Percentiles rank a stretch among this genome's conserved stretches.
Conservation (phyloP, 179 eudicot genomes). For the Pouteria campechiana region DNA sequence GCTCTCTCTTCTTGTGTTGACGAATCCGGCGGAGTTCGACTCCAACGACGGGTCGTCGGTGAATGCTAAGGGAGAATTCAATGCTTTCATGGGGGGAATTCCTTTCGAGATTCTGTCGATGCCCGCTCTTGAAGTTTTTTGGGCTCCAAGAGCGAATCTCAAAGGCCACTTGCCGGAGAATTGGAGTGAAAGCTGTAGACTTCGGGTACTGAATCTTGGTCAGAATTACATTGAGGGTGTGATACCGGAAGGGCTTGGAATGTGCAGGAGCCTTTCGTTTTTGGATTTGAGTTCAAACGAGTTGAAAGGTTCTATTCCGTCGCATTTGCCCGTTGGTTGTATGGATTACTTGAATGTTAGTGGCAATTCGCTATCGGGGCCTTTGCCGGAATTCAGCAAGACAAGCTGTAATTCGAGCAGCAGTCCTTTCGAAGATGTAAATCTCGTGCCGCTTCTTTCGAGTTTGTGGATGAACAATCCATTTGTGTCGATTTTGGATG, state of each 20-base stretch:
- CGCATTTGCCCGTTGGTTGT: constrained; percentile 31
- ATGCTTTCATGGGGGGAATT: constrained; percentile 44
- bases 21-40: constrained; percentile 26
- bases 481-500: constrained; percentile 1
- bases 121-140: constrained; percentile 33
- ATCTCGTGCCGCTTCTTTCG: constrained; percentile 13
- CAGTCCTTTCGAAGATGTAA: constrained; percentile 7
- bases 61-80: constrained; percentile 35
- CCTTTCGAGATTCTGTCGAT: constrained; percentile 35
- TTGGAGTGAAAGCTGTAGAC: constrained; percentile 27
- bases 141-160: constrained; percentile 61
- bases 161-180: constrained; percentile 26
- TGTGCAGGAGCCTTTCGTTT: constrained; percentile 35
- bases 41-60: constrained; percentile 10
- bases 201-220: constrained; percentile 39
- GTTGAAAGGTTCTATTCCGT: constrained; percentile 30
- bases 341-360: constrained; percentile 38
- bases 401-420: constrained; percentile 14
- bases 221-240: constrained; percentile 33
- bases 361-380: constrained; percentile 26
- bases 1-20: constrained; percentile 29
- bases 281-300: constrained; percentile 41
- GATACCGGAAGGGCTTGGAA: constrained; percentile 19
- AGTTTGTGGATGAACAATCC: constrained; percentile 7
- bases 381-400: constrained; percentile 11